Conservation (phyloP, 1,284 basidiomycete genomes). For the Moniliella sp. region DNA sequence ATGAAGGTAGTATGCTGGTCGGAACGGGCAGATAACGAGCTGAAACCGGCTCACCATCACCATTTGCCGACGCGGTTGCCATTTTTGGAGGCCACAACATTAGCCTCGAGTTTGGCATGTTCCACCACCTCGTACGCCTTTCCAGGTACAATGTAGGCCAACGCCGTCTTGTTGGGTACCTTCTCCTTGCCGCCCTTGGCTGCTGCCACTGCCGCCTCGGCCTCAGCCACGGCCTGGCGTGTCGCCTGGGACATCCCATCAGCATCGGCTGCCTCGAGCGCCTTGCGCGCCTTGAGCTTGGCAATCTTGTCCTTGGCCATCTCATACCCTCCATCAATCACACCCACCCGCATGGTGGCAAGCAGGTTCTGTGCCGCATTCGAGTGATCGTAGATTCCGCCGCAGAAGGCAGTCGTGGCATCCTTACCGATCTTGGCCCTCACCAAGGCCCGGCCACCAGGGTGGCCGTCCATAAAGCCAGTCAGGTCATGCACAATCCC, state of each 20-base stretch:
- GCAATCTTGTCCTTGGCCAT: slow-evolving; percentile 17
- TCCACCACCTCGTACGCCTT: slow-evolving; percentile 24
- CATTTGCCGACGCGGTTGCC: neutral
- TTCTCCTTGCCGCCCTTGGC: neutral
- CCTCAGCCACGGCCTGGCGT: slow-evolving; percentile 6
- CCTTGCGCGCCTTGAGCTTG: slow-evolving; percentile 7
- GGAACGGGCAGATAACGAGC: no score
- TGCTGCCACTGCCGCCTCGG: slow-evolving; percentile 7
- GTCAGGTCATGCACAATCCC: slow-evolving; percentile 31
- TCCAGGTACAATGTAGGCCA: slow-evolving; percentile 22
- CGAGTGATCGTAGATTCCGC: slow-evolving; percentile 30
- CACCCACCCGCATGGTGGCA: slow-evolving; percentile 31
- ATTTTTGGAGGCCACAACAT: slow-evolving; percentile 2
- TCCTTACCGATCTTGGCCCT: slow-evolving; percentile 26
- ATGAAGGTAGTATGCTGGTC: no score
- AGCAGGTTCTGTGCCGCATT: slow-evolving; percentile 32
- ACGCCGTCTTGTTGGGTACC: slow-evolving; percentile 4
- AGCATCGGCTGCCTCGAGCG: slow-evolving; percentile 4
- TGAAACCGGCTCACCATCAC: neutral
- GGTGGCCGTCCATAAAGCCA: slow-evolving; percentile 29
- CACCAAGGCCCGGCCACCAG: slow-evolving; percentile 25
- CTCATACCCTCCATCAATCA: slow-evolving; percentile 29
- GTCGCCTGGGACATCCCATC: slow-evolving; percentile 3
- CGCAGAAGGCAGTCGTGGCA: slow-evolving; percentile 29
- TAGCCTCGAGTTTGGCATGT: slow-evolving; percentile 10